Conservation (phyloP, 2,329 filamentous ascomycete genomes). For the Epichloe scottii region DNA sequence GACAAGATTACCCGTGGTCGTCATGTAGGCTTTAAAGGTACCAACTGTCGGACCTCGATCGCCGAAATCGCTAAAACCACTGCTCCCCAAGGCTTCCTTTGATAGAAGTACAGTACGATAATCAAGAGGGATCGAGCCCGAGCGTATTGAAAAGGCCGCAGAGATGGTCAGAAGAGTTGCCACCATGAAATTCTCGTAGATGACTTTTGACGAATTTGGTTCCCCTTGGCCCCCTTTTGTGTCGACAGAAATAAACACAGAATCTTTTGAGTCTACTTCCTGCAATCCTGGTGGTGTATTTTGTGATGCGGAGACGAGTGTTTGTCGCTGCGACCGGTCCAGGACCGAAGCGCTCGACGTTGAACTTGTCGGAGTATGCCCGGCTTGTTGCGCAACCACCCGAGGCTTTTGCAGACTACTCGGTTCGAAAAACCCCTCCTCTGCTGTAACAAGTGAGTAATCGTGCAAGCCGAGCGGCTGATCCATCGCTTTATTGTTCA, state of each 20-base stretch:
- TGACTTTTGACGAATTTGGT: conserved; percentile 23
- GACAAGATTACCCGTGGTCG: conserved; percentile 41
- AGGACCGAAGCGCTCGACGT: conserved; percentile 27
- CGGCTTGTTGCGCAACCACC: conserved; percentile 23
- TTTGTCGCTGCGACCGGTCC: conserved; percentile 22
- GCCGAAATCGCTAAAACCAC: conserved; percentile 9
- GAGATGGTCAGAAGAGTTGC: conserved; percentile 40
- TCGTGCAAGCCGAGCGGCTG: conserved; percentile 30
- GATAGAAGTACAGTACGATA: conserved; percentile 38
- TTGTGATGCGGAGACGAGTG: conserved; percentile 7
- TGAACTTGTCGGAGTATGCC: conserved; percentile 34
- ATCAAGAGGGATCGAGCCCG: conserved; percentile 39
- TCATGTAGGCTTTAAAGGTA: conserved; percentile 41
- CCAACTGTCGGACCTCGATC: conserved; percentile 26
- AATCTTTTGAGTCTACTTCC: conserved; percentile 16
- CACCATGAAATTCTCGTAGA: conserved; percentile 42
- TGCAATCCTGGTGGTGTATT: conserved; percentile 3
- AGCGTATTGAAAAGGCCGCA: conserved; percentile 33
- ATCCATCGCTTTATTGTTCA: conserved; percentile 19
- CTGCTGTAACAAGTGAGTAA: conserved; percentile 29
- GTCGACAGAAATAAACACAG: conserved; percentile 17
- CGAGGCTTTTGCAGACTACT: conserved; percentile 33
- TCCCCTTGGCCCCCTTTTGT: conserved; percentile 8
- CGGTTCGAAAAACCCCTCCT: conserved; percentile 40
- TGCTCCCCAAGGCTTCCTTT: conserved; percentile 8